These are phyloP conservation scores for Fusarium tupiense DNA, from an alignment of 2,329 filamentous ascomycete species.

Conservation along the genomic window DNA sequence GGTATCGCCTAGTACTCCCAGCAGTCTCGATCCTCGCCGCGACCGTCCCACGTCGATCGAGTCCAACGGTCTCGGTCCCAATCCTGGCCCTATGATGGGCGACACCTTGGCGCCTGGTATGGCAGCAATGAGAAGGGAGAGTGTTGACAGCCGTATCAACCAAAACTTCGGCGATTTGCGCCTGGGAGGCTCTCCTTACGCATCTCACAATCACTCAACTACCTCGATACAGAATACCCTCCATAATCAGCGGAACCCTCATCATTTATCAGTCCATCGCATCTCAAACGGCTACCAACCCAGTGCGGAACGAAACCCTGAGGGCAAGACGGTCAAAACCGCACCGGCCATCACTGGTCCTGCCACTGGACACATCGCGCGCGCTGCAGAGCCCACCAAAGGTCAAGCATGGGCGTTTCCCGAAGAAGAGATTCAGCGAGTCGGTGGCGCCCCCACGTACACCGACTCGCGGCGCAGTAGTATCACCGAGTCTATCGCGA, in stretches of 20 bases:
- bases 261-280: slow-evolving; percentile 64
- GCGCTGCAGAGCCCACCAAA: slow-evolving; percentile 80
- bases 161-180: slow-evolving; percentile 75
- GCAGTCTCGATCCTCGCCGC: slow-evolving; percentile 54
- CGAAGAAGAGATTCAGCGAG: slow-evolving; percentile 71
- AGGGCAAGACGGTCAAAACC: slow-evolving; percentile 67
- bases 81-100: slow-evolving; percentile 44
- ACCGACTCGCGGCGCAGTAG: slow-evolving; percentile 78
- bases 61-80: slow-evolving; percentile 35
- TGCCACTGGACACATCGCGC: slow-evolving; percentile 71
- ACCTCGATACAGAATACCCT: slow-evolving; percentile 78
- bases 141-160: slow-evolving; percentile 82
- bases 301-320: slow-evolving; percentile 66
- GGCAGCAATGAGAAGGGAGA: slow-evolving; percentile 71
- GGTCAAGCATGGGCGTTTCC: slow-evolving; percentile 88
- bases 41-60: slow-evolving; percentile 54
- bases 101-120: slow-evolving; percentile 54
- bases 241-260: slow-evolving; percentile 72
- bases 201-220: slow-evolving; percentile 80
- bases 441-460: slow-evolving; percentile 59
- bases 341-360: slow-evolving; percentile 81
- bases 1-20: slow-evolving; percentile 67
- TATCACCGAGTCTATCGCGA: slow-evolving; percentile 79
- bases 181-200: slow-evolving; percentile 74
- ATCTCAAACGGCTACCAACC: slow-evolving; percentile 74